These are phyloP conservation scores for Senna siamea DNA, from an alignment of 306 rosid genomes.

Conservation along the genomic window DNA sequence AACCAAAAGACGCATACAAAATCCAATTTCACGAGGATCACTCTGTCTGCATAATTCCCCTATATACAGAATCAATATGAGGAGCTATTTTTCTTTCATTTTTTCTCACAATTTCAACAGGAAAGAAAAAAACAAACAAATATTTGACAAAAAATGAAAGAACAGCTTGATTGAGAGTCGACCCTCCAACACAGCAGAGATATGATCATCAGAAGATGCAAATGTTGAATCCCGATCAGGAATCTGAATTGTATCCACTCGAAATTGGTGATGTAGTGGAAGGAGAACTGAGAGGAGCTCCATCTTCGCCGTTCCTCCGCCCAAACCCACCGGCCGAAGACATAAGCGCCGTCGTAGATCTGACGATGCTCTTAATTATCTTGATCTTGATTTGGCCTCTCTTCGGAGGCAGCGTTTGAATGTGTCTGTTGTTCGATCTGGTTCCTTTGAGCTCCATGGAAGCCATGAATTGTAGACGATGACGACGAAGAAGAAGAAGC, in stretches of 20 bases:
- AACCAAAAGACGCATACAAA: background rate
- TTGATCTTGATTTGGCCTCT: conserved; percentile 52
- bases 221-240: background rate
- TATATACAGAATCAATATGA: background rate
- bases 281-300: conserved; percentile 38
- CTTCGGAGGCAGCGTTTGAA: background rate
- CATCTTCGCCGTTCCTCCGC: background rate
- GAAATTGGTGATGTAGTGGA: conserved; percentile 42
- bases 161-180: background rate
- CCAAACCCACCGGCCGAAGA: conserved; percentile 1
- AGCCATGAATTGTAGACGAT: background rate
- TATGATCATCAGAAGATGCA: background rate
- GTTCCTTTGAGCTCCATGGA: background rate
- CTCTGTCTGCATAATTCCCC: background rate
- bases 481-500: background rate
- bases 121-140: background rate
- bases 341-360: background rate
- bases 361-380: conserved; percentile 41
- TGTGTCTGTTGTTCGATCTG: background rate
- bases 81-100: background rate
- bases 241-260: conserved; percentile 34
- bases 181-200: too few species aligned
- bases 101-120: background rate
- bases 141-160: background rate
- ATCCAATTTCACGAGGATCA: background rate